These are phyloP conservation scores for Xylariaceae sp. DNA, from an alignment of 2,329 filamentous ascomycete genomes.

Conservation along the genomic window DNA sequence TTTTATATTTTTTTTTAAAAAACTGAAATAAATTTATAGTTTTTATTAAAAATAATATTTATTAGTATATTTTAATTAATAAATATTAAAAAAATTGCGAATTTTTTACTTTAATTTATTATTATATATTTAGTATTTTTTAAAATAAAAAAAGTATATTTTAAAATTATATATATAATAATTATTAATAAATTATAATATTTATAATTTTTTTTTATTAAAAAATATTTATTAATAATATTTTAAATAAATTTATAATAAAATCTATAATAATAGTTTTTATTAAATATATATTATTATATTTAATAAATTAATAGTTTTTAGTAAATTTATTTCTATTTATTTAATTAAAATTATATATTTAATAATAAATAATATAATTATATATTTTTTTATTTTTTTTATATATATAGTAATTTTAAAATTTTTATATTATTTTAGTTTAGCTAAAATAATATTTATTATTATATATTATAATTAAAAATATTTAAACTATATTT, in stretches of 20 bases:
- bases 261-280: background rate
- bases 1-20: slow-evolving; percentile 6
- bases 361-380: background rate
- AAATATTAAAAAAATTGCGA: background rate
- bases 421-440: background rate
- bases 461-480: background rate
- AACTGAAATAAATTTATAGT: slow-evolving; percentile 1
- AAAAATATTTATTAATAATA: background rate
- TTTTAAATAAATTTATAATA: slow-evolving; percentile 1
- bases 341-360: background rate
- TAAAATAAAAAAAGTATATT: background rate
- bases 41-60: background rate
- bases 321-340: background rate
- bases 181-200: background rate
- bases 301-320: background rate
- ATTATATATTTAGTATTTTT: background rate
- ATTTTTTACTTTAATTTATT: background rate
- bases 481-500: background rate
- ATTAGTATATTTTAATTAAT: background rate
- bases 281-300: background rate
- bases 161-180: background rate
- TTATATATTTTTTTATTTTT: background rate
- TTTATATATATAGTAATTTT: background rate
- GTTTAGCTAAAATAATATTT: background rate
- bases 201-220: background rate